Conservation (phyloP, 75 land plant species). For the Pinus albicaulis region DNA sequence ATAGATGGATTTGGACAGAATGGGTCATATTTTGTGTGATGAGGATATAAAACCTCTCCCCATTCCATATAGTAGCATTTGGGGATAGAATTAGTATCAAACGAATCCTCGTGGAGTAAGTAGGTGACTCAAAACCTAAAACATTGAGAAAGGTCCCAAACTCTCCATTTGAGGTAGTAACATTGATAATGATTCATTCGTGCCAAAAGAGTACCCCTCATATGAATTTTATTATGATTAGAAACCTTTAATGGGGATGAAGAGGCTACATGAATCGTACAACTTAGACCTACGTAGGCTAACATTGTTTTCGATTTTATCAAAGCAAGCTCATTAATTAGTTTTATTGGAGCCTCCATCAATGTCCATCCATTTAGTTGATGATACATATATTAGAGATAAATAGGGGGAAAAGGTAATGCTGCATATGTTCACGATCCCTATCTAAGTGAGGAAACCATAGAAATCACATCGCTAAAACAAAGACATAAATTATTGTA, state of each 20-base stretch:
- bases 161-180: slow-evolving; percentile 60
- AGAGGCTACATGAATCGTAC: background rate
- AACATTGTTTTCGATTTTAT: background rate
- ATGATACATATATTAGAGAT: too few relatives aligned
- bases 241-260: background rate
- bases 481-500: too few relatives aligned
- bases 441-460: too few relatives aligned
- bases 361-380: too few relatives aligned
- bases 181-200: slow-evolving; percentile 42
- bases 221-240: background rate
- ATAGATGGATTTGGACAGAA: background rate
- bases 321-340: background rate
- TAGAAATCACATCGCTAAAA: too few relatives aligned
- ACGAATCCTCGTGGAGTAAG: too few relatives aligned
- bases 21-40: slow-evolving; percentile 9
- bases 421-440: too few relatives aligned
- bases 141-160: slow-evolving; percentile 48
- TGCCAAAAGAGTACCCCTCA: slow-evolving; percentile 34
- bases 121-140: slow-evolving; percentile 20
- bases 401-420: too few relatives aligned
- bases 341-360: too few relatives aligned
- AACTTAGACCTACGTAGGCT: background rate
- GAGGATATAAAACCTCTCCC: slow-evolving; percentile 28
- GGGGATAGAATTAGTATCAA: slow-evolving; percentile 6
- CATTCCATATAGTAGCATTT: slow-evolving; percentile 39